Conservation (phyloP, 306 rosid genomes). For the Ceratonia siliqua region DNA sequence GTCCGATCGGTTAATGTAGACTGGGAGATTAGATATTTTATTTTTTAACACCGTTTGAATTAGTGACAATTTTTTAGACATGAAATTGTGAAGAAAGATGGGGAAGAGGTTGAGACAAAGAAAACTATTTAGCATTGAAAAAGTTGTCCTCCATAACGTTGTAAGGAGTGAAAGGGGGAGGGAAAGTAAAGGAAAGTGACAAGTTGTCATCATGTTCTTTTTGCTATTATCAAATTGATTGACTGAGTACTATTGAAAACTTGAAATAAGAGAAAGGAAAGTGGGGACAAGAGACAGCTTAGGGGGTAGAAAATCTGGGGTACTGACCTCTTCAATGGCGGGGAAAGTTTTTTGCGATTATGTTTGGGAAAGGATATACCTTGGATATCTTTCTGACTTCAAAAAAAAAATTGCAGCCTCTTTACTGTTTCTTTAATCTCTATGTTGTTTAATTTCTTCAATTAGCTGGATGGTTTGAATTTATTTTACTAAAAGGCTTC, state of each 20-base stretch:
- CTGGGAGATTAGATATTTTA: background rate
- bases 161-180: conserved; percentile 41
- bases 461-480: background rate
- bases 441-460: background rate
- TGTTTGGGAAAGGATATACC: conserved; percentile 47
- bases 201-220: conserved; percentile 57
- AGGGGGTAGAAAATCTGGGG: conserved; percentile 44
- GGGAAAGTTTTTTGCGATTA: conserved; percentile 36
- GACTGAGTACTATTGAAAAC: conserved; percentile 41
- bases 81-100: conserved; percentile 27
- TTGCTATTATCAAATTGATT: conserved; percentile 42
- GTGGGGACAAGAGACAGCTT: conserved; percentile 21
- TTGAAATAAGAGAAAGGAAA: conserved; percentile 58
- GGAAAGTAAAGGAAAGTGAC: conserved; percentile 40
- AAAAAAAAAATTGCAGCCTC: background rate
- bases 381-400: conserved; percentile 23
- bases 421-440: conserved; percentile 1
- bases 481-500: background rate
- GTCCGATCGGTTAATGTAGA: conserved; percentile 86
- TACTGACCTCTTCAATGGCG: conserved; percentile 29
- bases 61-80: conserved; percentile 33
- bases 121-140: conserved; percentile 46
- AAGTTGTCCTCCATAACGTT: conserved; percentile 39
- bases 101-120: conserved; percentile 6
- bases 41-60: background rate